Evolutionary conservation across 192 early-diverging fungal genomes (phyloP).

Genomic region (Umbelopsis isabellina): DNA sequence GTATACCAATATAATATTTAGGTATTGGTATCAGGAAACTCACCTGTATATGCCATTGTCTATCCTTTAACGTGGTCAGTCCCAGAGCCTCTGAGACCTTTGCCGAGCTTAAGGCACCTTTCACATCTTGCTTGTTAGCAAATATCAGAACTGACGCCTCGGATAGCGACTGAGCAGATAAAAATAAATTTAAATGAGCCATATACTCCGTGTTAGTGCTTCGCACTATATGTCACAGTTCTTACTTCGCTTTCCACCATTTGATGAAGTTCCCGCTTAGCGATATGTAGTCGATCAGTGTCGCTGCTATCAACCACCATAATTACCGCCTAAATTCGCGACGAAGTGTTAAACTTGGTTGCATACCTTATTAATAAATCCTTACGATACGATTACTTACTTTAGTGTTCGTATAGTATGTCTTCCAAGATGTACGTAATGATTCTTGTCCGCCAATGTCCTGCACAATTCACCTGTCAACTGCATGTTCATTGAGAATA

Average conservation of each 20-base stretch:
- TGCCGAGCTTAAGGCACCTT: slow-evolving; percentile 62
- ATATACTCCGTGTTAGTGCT: background rate
- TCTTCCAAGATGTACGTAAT: slow-evolving; percentile 65
- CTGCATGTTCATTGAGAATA: background rate
- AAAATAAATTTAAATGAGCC: background rate
- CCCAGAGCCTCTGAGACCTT: slow-evolving; percentile 66
- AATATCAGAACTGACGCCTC: slow-evolving; percentile 64
- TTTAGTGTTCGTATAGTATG: slow-evolving; percentile 68
- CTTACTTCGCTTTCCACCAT: slow-evolving; percentile 72
- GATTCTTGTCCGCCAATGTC: slow-evolving; percentile 68
- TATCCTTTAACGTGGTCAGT: slow-evolving; percentile 60
- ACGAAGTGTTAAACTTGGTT: background rate
- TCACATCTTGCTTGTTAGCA: slow-evolving; percentile 74
- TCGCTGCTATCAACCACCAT: slow-evolving; percentile 78
- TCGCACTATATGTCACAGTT: background rate
- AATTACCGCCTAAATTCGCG: slow-evolving; percentile 55
- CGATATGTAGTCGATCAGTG: slow-evolving; percentile 61
- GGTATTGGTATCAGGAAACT: background rate
- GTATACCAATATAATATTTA: background rate
- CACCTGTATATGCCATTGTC: slow-evolving; percentile 77
- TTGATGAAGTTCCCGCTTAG: slow-evolving; percentile 62
- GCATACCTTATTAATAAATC: background rate
- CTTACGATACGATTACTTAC: slow-evolving; percentile 13
- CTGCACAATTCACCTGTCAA: slow-evolving; percentile 26
- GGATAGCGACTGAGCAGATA: slow-evolving; percentile 47